Percentiles rank a stretch among this genome's conserved stretches.
These are phyloP conservation scores for Eremothecium gossypii DNA, from an alignment of 1,139 yeast species.

Conservation along the genomic window DNA sequence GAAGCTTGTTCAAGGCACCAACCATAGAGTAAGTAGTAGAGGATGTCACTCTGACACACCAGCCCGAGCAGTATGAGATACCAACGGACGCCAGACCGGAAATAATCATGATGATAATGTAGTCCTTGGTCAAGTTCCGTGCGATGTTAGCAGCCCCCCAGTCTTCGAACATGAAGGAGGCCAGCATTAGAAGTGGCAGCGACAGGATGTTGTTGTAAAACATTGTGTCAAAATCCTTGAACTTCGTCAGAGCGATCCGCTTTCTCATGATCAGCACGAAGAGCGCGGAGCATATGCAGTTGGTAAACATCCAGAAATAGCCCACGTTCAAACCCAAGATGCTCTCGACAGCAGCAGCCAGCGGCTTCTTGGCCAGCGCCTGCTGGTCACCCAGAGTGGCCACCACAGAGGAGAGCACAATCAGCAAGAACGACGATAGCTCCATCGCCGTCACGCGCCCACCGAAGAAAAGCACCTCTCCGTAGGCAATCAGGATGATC, in stretches of 20 bases:
- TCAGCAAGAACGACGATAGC: slow-evolving; percentile 72
- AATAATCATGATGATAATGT: slow-evolving; percentile 79
- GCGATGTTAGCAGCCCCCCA: slow-evolving; percentile 78
- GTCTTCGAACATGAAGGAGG: slow-evolving; percentile 77
- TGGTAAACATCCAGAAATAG: slow-evolving; percentile 92
- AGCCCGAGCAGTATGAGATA: slow-evolving; percentile 95
- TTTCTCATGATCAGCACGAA: slow-evolving; percentile 93
- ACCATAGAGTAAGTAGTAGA: slow-evolving; percentile 98
- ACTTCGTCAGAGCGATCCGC: slow-evolving; percentile 92
- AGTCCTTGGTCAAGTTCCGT: slow-evolving; percentile 61
- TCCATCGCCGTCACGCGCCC: slow-evolving; percentile 89
- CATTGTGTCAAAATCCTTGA: slow-evolving; percentile 97
- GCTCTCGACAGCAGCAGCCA: slow-evolving; percentile 29
- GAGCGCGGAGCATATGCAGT: slow-evolving; percentile 89
- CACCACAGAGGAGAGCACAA: slow-evolving; percentile 87
- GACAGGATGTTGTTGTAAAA: slow-evolving; percentile 91
- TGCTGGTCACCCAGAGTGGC: slow-evolving; percentile 85
- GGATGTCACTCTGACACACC: slow-evolving; percentile 99
- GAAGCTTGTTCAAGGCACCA: slow-evolving; percentile 96
- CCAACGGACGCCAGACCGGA: slow-evolving; percentile 94
- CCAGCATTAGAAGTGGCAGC: slow-evolving; percentile 71
- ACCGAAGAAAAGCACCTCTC: slow-evolving; percentile 96
- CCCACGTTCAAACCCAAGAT: slow-evolving; percentile 55
- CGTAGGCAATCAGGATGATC: slow-evolving; percentile 91
- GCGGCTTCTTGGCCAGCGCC: slow-evolving; percentile 24